These are phyloP conservation scores for Porphyra umbilicalis DNA, from an alignment of 31 red algal species.

Conservation along the genomic window DNA sequence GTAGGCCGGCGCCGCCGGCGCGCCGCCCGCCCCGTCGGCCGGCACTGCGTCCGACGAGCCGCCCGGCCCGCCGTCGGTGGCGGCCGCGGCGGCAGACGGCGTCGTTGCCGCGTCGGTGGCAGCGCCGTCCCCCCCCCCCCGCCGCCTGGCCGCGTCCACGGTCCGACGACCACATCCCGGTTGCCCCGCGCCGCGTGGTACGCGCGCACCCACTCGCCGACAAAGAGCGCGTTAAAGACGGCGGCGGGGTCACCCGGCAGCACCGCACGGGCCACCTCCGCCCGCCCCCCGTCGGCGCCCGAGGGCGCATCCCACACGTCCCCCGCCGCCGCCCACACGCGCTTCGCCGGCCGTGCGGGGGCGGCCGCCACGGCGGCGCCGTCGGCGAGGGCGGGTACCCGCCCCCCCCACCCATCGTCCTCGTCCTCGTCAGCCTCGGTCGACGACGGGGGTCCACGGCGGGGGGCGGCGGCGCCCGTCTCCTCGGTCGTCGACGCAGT, in stretches of 20 bases:
- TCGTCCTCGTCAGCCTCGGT: neutral
- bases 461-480: neutral
- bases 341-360: neutral
- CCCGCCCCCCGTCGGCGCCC: conserved; percentile 17
- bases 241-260: conserved; percentile 21
- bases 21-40: neutral
- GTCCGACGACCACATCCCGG: conserved; percentile 24
- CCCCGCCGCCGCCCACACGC: conserved; percentile 18
- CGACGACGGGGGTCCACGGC: no score
- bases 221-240: conserved; percentile 46
- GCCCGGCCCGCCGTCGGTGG: neutral
- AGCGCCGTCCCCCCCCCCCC: neutral
- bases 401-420: neutral
- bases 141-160: conserved; percentile 25
- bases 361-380: neutral
- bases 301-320: conserved; percentile 38
- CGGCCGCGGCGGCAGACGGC: no score
- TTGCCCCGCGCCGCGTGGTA: conserved; percentile 37
- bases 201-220: conserved; percentile 35
- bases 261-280: conserved; percentile 30
- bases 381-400: neutral
- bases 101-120: neutral
- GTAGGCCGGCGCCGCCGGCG: neutral
- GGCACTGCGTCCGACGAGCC: no score
- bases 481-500: neutral